Evolutionary conservation across 441 rosid genomes (phyloP).

Genomic region (Corymbia citriodora): DNA sequence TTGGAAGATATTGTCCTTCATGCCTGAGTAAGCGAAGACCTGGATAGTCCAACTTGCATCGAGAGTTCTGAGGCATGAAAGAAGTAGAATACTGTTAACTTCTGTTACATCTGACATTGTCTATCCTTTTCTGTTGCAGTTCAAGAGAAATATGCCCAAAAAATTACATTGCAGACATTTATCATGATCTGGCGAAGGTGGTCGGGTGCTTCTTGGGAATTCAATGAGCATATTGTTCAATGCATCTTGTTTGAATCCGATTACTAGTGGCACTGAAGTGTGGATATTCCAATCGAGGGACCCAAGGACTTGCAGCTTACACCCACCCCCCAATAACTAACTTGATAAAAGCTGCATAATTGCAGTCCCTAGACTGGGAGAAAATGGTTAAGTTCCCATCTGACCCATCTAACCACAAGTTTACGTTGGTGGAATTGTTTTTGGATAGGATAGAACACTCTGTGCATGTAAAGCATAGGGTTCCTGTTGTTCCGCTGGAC

Average conservation of each 20-base stretch:
- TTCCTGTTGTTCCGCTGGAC: neutral
- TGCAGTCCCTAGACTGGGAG: neutral
- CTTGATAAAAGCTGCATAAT: neutral
- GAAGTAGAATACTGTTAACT: no score
- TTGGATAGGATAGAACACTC: neutral
- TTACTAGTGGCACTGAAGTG: neutral
- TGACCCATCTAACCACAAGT: neutral
- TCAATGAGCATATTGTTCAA: neutral
- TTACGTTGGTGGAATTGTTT: neutral
- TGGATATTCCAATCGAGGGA: neutral
- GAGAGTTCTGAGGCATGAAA: neutral
- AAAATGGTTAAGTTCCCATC: neutral
- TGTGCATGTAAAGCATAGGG: neutral
- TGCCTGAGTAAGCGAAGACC: neutral
- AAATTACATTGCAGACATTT: conserved; percentile 62
- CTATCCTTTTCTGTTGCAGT: conserved; percentile 37
- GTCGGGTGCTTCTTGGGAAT: conserved; percentile 19
- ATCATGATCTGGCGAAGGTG: conserved; percentile 72
- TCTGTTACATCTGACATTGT: neutral
- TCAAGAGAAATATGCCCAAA: conserved; percentile 62
- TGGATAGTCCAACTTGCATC: neutral
- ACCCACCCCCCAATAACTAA: neutral
- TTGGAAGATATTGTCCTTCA: conserved; percentile 60
- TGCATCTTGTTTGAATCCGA: neutral
- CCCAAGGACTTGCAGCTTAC: neutral